Conservation (phyloP, 1,139 yeast genomes). For the Blastobotrys ciferrii region DNA sequence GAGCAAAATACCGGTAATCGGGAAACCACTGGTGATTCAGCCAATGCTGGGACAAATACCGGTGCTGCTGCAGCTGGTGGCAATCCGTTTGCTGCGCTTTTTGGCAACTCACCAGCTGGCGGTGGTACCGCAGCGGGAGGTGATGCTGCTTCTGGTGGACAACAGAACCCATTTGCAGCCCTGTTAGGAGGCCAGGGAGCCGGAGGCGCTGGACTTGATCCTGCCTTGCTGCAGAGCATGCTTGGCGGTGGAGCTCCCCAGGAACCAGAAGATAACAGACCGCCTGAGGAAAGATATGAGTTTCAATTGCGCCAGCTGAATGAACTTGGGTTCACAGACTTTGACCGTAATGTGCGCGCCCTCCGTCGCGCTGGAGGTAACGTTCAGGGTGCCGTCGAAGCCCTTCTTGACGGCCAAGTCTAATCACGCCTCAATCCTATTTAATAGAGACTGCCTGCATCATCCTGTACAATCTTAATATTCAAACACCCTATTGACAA, state of each 20-base stretch:
- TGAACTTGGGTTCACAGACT: conserved; percentile 94
- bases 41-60: conserved; percentile 20
- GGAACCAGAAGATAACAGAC: conserved; percentile 67
- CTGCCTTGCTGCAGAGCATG: conserved; percentile 25
- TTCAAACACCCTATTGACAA: no score
- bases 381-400: conserved; percentile 95
- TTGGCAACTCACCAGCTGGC: conserved; percentile 25
- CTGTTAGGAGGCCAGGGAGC: conserved; percentile 19
- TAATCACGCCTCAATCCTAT: conserved; percentile 19
- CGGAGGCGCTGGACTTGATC: conserved; percentile 23
- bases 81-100: conserved; percentile 32
- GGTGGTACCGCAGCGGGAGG: conserved; percentile 21
- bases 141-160: conserved; percentile 21
- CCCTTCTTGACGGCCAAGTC: conserved; percentile 60
- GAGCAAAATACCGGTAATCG: conserved; percentile 24
- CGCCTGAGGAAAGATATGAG: conserved; percentile 94
- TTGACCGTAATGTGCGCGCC: conserved; percentile 87
- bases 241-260: conserved; percentile 26
- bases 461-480: background rate
- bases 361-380: conserved; percentile 94
- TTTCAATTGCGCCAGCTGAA: conserved; percentile 87
- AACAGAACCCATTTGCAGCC: conserved; percentile 27
- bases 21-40: conserved; percentile 13
- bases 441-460: conserved; percentile 2
- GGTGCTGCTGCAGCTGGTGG: conserved; percentile 22